These are phyloP conservation scores for Aaosphaeria arxii DNA, from an alignment of 2,329 filamentous ascomycete genomes.

Conservation along the genomic window DNA sequence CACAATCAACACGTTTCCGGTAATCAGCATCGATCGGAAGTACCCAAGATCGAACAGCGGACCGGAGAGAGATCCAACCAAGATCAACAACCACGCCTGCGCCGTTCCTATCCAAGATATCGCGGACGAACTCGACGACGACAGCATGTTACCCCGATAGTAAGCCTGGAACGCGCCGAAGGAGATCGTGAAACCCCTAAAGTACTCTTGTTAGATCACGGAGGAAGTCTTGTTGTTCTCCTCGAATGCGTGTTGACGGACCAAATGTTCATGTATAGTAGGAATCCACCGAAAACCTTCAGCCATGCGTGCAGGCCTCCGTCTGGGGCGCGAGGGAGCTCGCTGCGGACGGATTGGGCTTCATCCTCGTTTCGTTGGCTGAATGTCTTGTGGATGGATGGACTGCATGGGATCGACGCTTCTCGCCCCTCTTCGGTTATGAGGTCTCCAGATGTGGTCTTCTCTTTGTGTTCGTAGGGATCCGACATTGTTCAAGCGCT, in stretches of 20 bases:
- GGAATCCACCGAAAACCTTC: constrained; percentile 37
- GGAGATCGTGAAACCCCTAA: constrained; percentile 40
- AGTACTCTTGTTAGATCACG: not conserved
- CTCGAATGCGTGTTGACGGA: constrained; percentile 5
- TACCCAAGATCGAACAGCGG: constrained; percentile 49
- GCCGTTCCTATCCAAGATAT: constrained; percentile 48
- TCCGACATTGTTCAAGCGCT: no score
- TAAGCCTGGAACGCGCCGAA: constrained; percentile 47
- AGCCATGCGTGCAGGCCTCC: constrained; percentile 38
- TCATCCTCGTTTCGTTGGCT: no score
- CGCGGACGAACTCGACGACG: constrained; percentile 28
- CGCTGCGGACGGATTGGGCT: no score
- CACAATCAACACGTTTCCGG: constrained; percentile 53
- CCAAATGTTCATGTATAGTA: constrained; percentile 40
- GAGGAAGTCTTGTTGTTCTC: no score
- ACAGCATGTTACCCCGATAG: constrained; percentile 41
- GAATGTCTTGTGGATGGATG: not conserved
- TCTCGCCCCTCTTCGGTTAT: no score
- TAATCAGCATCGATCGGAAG: constrained; percentile 42
- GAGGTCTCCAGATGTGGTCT: no score
- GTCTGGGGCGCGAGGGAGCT: constrained; percentile 32
- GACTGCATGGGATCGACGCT: no score
- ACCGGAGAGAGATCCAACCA: constrained; percentile 49
- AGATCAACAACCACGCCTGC: constrained; percentile 49
- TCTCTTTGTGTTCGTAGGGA: no score